phyloP scores from a whole-genome alignment of 2,329 filamentous ascomycete species.

The Epichloe sibirici region DNA sequence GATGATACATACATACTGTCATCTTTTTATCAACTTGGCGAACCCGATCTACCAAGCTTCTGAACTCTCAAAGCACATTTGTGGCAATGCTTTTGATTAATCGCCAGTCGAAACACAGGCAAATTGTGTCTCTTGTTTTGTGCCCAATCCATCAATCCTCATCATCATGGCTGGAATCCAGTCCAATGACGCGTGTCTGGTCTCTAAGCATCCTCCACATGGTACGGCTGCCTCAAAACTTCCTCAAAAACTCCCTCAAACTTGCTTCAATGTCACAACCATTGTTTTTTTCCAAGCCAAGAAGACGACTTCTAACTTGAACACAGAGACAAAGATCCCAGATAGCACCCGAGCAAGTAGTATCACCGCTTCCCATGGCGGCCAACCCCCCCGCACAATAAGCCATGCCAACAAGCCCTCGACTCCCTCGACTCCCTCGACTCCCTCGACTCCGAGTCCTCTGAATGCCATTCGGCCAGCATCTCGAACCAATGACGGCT shows the following conservation, averaged over 20 bases:
- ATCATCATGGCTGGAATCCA: not conserved
- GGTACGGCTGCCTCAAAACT: not conserved
- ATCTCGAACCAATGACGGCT: conserved; percentile 19
- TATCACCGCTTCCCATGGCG: not conserved
- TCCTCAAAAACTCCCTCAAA: not conserved
- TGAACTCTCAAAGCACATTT: not conserved
- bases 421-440: not conserved
- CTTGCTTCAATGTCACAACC: not conserved
- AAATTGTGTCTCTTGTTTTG: not conserved
- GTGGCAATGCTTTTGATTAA: not conserved
- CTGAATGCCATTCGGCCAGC: conserved; percentile 22
- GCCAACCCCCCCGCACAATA: not conserved
- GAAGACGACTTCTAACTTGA: not conserved
- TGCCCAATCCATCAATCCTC: not conserved
- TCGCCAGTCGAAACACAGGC: not conserved
- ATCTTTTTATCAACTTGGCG: too few relatives aligned
- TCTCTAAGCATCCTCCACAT: not conserved
- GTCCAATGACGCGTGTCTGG: not conserved
- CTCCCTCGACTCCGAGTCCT: conserved; percentile 20
- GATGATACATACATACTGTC: too few relatives aligned
- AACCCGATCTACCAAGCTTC: not conserved
- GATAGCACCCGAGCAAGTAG: conserved; percentile 4
- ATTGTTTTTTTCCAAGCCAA: not conserved
- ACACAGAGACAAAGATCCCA: conserved; percentile 17
- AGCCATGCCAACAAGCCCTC: conserved; percentile 26